These are phyloP conservation scores for Trametes polyzona DNA, from an alignment of 1,284 basidiomycete genomes.

Conservation along the genomic window DNA sequence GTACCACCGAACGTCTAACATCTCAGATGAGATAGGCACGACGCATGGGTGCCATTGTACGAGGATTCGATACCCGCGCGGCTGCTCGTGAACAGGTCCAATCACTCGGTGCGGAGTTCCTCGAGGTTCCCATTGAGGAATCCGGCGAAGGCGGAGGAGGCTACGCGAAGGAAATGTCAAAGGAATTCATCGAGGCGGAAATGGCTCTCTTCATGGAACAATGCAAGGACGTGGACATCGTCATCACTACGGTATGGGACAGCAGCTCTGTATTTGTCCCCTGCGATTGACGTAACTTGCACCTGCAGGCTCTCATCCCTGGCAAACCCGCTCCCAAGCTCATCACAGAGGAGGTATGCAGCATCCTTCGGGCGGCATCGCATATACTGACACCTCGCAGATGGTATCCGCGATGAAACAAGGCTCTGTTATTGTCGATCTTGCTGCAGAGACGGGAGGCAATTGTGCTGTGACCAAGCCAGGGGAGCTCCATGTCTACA, in stretches of 20 bases:
- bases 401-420: slow-evolving; percentile 88
- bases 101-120: slow-evolving; percentile 84
- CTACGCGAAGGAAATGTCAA: slow-evolving; percentile 90
- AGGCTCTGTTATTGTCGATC: slow-evolving; percentile 84
- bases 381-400: slow-evolving; percentile 29
- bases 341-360: slow-evolving; percentile 75
- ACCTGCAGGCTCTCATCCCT: slow-evolving; percentile 70
- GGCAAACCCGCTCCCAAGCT: slow-evolving; percentile 84
- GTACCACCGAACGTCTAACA: too few relatives aligned
- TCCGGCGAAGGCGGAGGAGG: slow-evolving; percentile 81
- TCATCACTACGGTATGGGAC: slow-evolving; percentile 72
- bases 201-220: slow-evolving; percentile 88
- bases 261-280: neutral
- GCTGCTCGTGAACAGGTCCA: slow-evolving; percentile 86
- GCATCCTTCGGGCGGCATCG: too few relatives aligned
- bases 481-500: slow-evolving; percentile 67
- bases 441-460: slow-evolving; percentile 84
- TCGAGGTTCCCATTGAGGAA: slow-evolving; percentile 78
- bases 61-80: slow-evolving; percentile 83
- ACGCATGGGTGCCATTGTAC: slow-evolving; percentile 82
- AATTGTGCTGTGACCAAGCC: slow-evolving; percentile 83
- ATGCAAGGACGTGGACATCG: slow-evolving; percentile 84
- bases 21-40: slow-evolving; percentile 57
- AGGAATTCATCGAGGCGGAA: slow-evolving; percentile 87
- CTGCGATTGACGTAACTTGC: neutral